Base-by-base conservation (phyloP, 306 rosid species). In the Prosopis cineraria region DNA sequence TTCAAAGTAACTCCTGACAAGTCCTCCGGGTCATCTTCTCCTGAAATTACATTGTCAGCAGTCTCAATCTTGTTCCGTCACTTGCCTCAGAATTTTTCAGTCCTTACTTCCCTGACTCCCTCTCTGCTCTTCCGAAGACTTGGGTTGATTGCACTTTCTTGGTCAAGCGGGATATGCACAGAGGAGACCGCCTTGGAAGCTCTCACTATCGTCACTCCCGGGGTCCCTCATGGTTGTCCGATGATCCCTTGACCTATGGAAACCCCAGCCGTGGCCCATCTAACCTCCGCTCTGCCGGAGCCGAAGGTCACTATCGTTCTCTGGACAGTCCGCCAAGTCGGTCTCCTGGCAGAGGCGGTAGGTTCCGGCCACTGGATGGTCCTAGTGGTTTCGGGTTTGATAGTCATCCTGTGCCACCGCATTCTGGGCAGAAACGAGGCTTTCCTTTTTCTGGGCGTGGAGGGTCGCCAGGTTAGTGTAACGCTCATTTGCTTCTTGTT, bases 131-230 rank as follows among this genome's bases (percentile, higher is more conserved):
- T 13, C 72, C 14, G 65, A 79, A 79, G 78, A 62, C 78, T 85
- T 36, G 84, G 79, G 71, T 82, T 89, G 89, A 90, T 78, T 89
- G 72, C 75, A 8, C 55, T 53, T 68, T 50, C 64, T 19, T 76
- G 37, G 89, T 79, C 85, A 90, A 94, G 86, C 97, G 90, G 96
- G 98, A 93, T 85, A 93, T 87, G 78, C 90, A 90, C 86, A 86
- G 93, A 86, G 92, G 82, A 80, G 93, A 87, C 76, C 98, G 98
- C 84, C 86, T 87, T 80, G 87, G 89, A 73, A 74, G 52, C 47
- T 81, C 86, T 70, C 78, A 79, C 58, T 72, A 79, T 70, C 90
- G 95, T 45, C 90, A 79, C 75, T 75, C 91, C 41, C 79, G 86
- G 75, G 73, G 71, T 27, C 86, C 89, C 64, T 89, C 94, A 55